Conservation (phyloP, 1,284 basidiomycete genomes). For the Sphaerobolus stellatus region DNA sequence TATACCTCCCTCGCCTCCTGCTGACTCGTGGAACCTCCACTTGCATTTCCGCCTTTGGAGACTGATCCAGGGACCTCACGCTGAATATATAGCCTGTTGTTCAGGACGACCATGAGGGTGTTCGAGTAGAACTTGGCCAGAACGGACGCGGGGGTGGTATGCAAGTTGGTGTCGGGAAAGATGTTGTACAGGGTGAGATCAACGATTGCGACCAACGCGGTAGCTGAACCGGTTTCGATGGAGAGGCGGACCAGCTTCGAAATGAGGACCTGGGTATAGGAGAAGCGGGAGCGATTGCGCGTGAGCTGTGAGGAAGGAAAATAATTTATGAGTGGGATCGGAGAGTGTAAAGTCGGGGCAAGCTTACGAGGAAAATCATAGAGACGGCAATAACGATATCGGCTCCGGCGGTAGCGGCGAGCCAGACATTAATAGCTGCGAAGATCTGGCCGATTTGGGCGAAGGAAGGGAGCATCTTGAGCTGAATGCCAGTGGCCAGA, state of each 20-base stretch:
- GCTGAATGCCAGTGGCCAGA: too few relatives aligned
- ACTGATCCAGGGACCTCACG: too few relatives aligned
- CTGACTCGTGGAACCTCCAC: too few relatives aligned
- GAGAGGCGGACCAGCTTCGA: constrained; percentile 16
- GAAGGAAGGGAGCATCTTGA: too few relatives aligned
- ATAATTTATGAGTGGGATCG: not conserved
- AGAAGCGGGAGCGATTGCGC: constrained; percentile 14
- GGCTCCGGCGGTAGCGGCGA: constrained; percentile 15
- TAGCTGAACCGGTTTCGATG: constrained; percentile 18
- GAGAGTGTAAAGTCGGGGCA: too few relatives aligned
- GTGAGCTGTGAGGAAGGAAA: constrained; percentile 1
- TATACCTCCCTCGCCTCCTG: too few relatives aligned
- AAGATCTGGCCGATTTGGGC: not conserved
- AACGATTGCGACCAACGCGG: constrained; percentile 1
- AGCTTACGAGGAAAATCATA: constrained; percentile 19
- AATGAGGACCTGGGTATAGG: constrained; percentile 15
- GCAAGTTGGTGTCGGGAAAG: not conserved
- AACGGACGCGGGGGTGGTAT: not conserved
- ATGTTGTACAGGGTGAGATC: constrained; percentile 5
- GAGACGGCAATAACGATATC: constrained; percentile 20
- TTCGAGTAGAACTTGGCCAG: constrained; percentile 4
- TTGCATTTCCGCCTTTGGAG: too few relatives aligned
- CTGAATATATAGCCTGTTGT: constrained; percentile 2
- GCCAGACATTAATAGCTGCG: too few relatives aligned
- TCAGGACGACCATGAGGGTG: constrained; percentile 6